Conservation (phyloP, 441 rosid genomes). For the Monsonia emarginata region DNA sequence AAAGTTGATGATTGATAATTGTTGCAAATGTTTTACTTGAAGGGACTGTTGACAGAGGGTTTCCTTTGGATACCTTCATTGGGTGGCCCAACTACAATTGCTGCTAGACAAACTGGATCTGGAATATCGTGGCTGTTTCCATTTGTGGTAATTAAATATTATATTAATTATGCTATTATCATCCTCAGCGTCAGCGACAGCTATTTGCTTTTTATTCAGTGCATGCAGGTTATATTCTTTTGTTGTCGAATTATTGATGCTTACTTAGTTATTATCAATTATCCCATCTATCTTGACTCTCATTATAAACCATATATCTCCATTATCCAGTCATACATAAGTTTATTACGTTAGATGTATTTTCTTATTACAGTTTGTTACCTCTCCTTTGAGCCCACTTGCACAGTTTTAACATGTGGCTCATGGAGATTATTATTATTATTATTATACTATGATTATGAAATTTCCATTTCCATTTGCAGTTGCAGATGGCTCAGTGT, state of each 20-base stretch:
- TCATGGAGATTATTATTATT: neutral
- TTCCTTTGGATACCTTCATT: slow-evolving; percentile 96
- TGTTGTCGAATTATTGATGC: neutral
- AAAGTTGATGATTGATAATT: slow-evolving; percentile 15
- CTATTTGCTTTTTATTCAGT: neutral
- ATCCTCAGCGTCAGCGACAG: neutral
- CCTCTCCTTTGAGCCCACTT: neutral
- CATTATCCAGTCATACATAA: neutral
- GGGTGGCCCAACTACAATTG: slow-evolving; percentile 87
- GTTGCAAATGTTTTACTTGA: slow-evolving; percentile 18
- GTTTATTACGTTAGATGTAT: neutral
- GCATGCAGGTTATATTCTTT: neutral
- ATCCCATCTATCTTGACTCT: neutral
- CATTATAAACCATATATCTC: neutral
- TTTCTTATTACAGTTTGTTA: neutral
- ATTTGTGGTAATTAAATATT: slow-evolving; percentile 60
- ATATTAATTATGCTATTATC: neutral
- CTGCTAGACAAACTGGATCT: slow-evolving; percentile 92
- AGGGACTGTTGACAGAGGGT: slow-evolving; percentile 87
- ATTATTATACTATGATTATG: neutral
- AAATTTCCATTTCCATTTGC: neutral
- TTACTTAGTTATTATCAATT: too few relatives aligned
- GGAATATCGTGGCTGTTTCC: slow-evolving; percentile 94
- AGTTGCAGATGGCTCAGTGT: neutral
- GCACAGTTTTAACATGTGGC: neutral